These are phyloP conservation scores for Panicum virgatum DNA, from an alignment of 202 grass and related monocot genomes.

Conservation along the genomic window DNA sequence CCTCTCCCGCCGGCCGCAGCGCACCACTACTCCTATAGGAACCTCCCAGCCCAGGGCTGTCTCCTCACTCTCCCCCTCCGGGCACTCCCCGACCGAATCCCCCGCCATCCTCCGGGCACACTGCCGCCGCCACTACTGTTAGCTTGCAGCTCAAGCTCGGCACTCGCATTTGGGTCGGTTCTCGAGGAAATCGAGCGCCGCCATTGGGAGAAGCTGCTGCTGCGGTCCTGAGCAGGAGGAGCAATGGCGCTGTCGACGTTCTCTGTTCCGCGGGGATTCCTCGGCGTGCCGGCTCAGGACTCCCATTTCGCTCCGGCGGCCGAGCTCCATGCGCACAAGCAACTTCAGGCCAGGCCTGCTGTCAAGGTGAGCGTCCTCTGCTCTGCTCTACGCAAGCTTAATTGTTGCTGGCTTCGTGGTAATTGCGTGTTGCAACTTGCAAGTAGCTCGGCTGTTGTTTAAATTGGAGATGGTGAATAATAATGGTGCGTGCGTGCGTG, in stretches of 20 bases:
- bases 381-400: background rate
- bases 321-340: conserved; percentile 50
- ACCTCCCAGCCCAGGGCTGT: background rate
- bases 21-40: background rate
- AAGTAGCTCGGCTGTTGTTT: background rate
- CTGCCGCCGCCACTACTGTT: background rate
- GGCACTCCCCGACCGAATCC: conserved; percentile 33
- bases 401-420: background rate
- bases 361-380: conserved; percentile 45
- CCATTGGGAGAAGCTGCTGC: conserved; percentile 11
- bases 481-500: background rate
- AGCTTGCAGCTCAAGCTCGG: background rate
- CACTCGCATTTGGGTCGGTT: conserved; percentile 1
- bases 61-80: background rate
- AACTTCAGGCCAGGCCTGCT: conserved; percentile 41
- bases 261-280: conserved; percentile 46
- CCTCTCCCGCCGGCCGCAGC: background rate
- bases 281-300: conserved; percentile 48
- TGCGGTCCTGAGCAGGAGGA: conserved; percentile 11
- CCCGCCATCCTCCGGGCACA: background rate
- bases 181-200: background rate
- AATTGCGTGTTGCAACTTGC: background rate
- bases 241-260: conserved; percentile 71
- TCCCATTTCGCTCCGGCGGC: conserved; percentile 39
- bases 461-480: background rate